Evolutionary conservation across 2,329 filamentous ascomycete genomes (phyloP), one percentile per base, ranked within the genome.

Genomic region (Drechslerella coelobrocha): DNA sequence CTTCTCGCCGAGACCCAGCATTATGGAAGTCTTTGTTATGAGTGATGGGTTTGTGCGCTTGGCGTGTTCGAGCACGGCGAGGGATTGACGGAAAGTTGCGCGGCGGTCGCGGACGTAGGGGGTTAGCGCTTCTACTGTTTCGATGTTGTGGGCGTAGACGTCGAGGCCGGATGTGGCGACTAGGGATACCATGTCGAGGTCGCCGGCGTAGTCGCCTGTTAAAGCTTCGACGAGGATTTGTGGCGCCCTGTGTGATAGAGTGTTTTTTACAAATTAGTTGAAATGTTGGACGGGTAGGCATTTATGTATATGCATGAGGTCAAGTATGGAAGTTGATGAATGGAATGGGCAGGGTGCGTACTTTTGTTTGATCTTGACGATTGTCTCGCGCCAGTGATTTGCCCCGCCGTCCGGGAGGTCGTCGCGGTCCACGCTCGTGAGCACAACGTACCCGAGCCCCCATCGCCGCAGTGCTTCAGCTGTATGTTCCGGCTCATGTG

Each of bases 1-100:
- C 24, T 88, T 92, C 83, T 99, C 94, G 10, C 94, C 94, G 3
- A 99, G 81, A 2, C 94, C 94, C 23, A 99, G 84, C 94, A 99
- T 99, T 73, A 99, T 86, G 75, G 91, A 96, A 0, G 94, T 97
- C 84, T 99, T 99, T n/a, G 94, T 99, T 76, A 99, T 96, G 69
- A 97, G 84, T 2, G 85, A 85, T 1, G 88, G 85, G 66, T 85
- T 86, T 1, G 89, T 86, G 69, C 86, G 84, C 83, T 99, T 97
- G 27, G 89, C 94, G 37, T 90, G 87, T 63, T 87, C 84, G 69
- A 99, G 81, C 6, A 99, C 92, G 29, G 82, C 82, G 72, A 97
- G 79, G 72, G 89, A 94, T 81, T 96, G 91, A 75, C 89, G 83
- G 81, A 97, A 99, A 4, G 87, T 95, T 0, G 94, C 94, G 69